phyloP scores from a whole-genome alignment of 2,329 filamentous ascomycete genomes.

The Trichoderma sp. region DNA sequence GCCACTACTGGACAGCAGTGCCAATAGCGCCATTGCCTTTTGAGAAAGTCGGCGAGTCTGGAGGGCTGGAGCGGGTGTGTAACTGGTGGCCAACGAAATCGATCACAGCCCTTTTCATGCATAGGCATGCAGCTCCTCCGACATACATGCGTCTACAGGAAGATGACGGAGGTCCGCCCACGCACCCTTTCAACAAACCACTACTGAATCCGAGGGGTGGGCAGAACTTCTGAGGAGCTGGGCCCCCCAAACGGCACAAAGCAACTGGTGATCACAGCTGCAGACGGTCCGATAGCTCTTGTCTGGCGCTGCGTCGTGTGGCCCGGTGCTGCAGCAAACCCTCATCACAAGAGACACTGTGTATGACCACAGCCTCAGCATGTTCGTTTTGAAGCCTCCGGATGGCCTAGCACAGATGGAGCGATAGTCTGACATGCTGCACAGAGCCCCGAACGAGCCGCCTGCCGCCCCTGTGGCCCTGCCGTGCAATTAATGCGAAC shows the following conservation, averaged over 20 bases:
- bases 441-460: slow-evolving; percentile 3
- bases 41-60: neutral
- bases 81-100: neutral
- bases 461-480: neutral
- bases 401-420: neutral
- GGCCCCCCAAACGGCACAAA: neutral
- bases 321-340: neutral
- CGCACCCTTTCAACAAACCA: neutral
- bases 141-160: neutral
- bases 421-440: slow-evolving; percentile 4
- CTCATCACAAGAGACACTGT: slow-evolving; percentile 11
- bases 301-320: slow-evolving; percentile 1
- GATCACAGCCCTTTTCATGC: neutral
- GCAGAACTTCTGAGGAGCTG: neutral
- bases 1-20: neutral
- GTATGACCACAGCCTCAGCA: slow-evolving; percentile 12
- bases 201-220: neutral
- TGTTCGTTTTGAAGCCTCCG: neutral
- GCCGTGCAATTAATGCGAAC: neutral
- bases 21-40: neutral
- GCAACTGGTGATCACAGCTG: slow-evolving; percentile 11
- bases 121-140: neutral
- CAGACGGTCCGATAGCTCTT: slow-evolving; percentile 25
- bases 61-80: neutral
- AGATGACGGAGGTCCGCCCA: neutral